Evolutionary conservation across 2,329 filamentous ascomycete species (phyloP).

Genomic region (Ophiostoma tasmaniense): DNA sequence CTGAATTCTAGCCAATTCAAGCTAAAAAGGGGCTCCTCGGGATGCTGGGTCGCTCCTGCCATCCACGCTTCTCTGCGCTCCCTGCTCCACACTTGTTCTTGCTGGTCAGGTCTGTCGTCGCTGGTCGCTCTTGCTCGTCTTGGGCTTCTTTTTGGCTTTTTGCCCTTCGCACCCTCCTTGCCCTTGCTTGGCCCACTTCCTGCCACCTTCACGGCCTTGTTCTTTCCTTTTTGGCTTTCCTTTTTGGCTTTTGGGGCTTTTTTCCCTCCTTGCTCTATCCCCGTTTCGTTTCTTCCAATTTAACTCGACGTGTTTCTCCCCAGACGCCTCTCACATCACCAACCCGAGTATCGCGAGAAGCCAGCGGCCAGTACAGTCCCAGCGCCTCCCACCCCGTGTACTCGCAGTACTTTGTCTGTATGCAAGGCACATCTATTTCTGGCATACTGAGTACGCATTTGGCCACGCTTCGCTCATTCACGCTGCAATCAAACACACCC

Average conservation of each 20-base stretch:
- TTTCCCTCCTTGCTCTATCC: not conserved
- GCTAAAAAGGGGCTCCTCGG: constrained; percentile 5
- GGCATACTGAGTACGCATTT: not conserved
- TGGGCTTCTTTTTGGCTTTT: constrained; percentile 2
- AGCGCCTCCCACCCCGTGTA: not conserved
- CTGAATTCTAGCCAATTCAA: constrained; percentile 16
- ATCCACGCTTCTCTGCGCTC: not conserved
- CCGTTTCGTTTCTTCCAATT: not conserved
- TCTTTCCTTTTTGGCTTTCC: too few species aligned
- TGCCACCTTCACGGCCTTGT: constrained; percentile 2
- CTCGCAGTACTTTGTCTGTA: constrained; percentile 1
- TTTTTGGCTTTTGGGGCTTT: too few species aligned
- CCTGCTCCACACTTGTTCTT: not conserved
- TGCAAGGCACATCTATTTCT: not conserved
- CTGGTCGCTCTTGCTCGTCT: not conserved
- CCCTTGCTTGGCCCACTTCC: constrained; percentile 12
- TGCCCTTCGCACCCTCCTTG: not conserved
- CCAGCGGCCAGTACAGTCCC: not conserved
- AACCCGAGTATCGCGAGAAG: not conserved
- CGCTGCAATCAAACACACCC: constrained; percentile 5
- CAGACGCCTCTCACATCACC: constrained; percentile 3
- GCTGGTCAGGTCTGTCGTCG: not conserved
- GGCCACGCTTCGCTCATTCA: not conserved
- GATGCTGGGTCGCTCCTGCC: constrained; percentile 9
- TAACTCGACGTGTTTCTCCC: not conserved